Conservation (phyloP, 805 yeast species). For the Monosporozyma servazzii region DNA sequence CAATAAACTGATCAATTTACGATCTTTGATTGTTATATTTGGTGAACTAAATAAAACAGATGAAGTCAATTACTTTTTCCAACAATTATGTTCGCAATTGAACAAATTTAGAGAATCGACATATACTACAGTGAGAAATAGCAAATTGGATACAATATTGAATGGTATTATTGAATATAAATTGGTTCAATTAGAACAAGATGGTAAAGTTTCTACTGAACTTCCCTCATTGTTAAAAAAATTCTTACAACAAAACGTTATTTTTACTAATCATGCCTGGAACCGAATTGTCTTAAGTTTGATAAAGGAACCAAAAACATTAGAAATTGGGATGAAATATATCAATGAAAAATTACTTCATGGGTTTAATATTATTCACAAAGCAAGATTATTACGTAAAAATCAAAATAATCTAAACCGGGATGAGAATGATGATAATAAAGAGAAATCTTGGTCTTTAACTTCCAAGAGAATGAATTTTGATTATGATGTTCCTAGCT, state of each 20-base stretch:
- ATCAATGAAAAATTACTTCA: slow-evolving; percentile 30
- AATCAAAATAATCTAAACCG: neutral
- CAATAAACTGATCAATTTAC: slow-evolving; percentile 23
- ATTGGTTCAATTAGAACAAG: slow-evolving; percentile 14
- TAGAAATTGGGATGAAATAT: slow-evolving; percentile 24
- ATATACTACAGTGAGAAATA: slow-evolving; percentile 16
- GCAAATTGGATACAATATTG: slow-evolving; percentile 12
- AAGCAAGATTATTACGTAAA: slow-evolving; percentile 16
- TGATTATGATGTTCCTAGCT: neutral
- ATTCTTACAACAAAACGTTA: slow-evolving; percentile 19
- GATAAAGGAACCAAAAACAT: slow-evolving; percentile 20
- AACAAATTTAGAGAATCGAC: slow-evolving; percentile 14
- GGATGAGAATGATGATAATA: no score
- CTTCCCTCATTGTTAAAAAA: slow-evolving; percentile 15
- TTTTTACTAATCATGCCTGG: slow-evolving; percentile 27
- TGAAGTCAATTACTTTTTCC: slow-evolving; percentile 11
- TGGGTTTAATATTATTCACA: slow-evolving; percentile 29
- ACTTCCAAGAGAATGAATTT: neutral
- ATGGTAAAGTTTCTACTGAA: slow-evolving; percentile 4
- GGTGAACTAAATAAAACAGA: slow-evolving; percentile 30
- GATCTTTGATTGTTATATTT: slow-evolving; percentile 26
- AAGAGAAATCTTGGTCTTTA: neutral
- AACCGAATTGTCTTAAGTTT: slow-evolving; percentile 26
- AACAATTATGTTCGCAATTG: slow-evolving; percentile 14
- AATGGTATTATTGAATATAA: slow-evolving; percentile 20